phyloP scores from a whole-genome alignment of 495 filamentous ascomycete genomes.

The Corynascus novoguineensis region DNA sequence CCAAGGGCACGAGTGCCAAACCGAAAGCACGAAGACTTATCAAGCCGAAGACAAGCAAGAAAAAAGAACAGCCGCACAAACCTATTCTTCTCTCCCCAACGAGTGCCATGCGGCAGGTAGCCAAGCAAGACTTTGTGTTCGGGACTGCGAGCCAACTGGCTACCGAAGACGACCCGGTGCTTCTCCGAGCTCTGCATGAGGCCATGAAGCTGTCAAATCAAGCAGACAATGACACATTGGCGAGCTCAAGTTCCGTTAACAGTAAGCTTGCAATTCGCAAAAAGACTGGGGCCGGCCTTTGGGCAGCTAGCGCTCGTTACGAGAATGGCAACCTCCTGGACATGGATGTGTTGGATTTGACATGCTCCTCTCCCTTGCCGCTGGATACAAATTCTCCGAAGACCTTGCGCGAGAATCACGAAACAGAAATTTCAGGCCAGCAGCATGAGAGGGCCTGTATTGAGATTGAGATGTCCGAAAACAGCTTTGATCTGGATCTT shows the following conservation, averaged over 20 bases:
- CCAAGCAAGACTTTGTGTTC: slow-evolving; percentile 78
- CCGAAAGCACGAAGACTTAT: slow-evolving; percentile 30
- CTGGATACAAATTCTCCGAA: background rate
- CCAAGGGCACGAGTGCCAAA: slow-evolving; percentile 28
- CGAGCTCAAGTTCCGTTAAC: slow-evolving; percentile 26
- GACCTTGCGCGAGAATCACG: background rate
- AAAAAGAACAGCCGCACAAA: slow-evolving; percentile 40
- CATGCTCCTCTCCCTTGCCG: slow-evolving; percentile 37
- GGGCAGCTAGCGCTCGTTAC: slow-evolving; percentile 65
- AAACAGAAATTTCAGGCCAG: background rate
- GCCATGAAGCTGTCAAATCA: slow-evolving; percentile 60
- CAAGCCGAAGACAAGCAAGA: slow-evolving; percentile 33
- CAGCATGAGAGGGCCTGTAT: background rate
- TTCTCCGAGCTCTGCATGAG: slow-evolving; percentile 61
- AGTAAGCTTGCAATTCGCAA: slow-evolving; percentile 26
- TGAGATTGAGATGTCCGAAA: slow-evolving; percentile 15
- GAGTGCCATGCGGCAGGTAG: slow-evolving; percentile 61
- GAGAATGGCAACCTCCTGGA: slow-evolving; percentile 54
- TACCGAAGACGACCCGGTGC: slow-evolving; percentile 63
- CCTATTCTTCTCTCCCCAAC: slow-evolving; percentile 65
- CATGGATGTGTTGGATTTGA: slow-evolving; percentile 52
- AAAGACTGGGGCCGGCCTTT: slow-evolving; percentile 40
- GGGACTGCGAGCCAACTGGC: slow-evolving; percentile 90
- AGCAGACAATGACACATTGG: slow-evolving; percentile 35
- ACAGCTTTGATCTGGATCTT: background rate